Percentiles rank a stretch among this genome's conserved stretches.
Evolutionary conservation across 225 moss, liverwort and hornwort species (phyloP).

Genomic region (Bryum argenteum): DNA sequence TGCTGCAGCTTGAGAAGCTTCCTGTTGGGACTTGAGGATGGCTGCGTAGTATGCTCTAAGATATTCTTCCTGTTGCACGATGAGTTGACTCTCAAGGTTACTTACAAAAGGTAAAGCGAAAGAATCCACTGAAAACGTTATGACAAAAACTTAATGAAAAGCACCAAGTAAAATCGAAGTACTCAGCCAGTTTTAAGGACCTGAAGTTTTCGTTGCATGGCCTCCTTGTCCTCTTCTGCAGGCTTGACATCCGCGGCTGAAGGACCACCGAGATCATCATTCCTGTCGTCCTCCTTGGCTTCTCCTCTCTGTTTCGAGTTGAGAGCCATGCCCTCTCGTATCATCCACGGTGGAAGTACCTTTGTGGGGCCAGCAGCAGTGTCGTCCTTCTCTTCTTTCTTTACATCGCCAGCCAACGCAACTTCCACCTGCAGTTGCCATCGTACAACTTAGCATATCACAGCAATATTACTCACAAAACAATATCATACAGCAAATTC

Average conservation of each 20-base stretch:
- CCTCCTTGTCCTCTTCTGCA: conserved; percentile 85
- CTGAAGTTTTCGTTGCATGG: conserved; percentile 75
- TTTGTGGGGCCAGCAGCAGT: conserved; percentile 71
- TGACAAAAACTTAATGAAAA: conserved; percentile 11
- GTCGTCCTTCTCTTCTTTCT: conserved; percentile 89
- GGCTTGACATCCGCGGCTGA: conserved; percentile 63
- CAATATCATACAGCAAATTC: neutral
- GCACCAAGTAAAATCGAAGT: neutral
- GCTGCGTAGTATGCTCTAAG: conserved; percentile 88
- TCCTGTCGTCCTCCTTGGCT: conserved; percentile 50
- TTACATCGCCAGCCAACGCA: conserved; percentile 75
- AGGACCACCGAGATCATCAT: conserved; percentile 45
- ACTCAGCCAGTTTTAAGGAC: conserved; percentile 26
- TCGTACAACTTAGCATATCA: conserved; percentile 25
- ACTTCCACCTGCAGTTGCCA: conserved; percentile 72
- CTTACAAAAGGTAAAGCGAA: conserved; percentile 14
- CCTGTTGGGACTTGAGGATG: conserved; percentile 62
- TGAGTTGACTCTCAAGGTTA: neutral
- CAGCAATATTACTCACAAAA: neutral
- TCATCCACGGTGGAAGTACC: conserved; percentile 99
- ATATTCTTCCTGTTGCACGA: conserved; percentile 73
- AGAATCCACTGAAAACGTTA: neutral
- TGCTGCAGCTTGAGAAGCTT: conserved; percentile 43
- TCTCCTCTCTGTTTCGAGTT: conserved; percentile 90
- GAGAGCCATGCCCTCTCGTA: conserved; percentile 86